Conservation (phyloP, 2,329 filamentous ascomycete genomes). For the Pseudocercospora cruenta region DNA sequence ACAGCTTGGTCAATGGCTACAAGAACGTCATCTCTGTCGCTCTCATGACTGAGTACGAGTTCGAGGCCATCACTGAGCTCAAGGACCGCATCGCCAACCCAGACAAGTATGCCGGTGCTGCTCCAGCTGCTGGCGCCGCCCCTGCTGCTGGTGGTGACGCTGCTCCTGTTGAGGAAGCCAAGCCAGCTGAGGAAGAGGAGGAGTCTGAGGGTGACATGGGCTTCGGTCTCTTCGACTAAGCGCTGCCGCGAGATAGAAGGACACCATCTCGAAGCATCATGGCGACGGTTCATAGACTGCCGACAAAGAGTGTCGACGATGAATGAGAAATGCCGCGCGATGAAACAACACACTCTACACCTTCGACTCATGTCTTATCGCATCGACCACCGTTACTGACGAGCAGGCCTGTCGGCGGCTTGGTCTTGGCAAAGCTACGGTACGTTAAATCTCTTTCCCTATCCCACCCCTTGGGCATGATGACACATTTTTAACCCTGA, state of each 20-base stretch:
- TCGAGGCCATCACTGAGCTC: constrained; percentile 94
- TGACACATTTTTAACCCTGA: constrained; percentile 71
- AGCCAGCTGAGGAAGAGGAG: constrained; percentile 65
- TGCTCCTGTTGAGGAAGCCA: constrained; percentile 57
- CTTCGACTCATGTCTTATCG: not conserved
- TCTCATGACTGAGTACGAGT: constrained; percentile 86
- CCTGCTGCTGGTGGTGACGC: constrained; percentile 56
- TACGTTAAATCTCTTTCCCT: constrained; percentile 39
- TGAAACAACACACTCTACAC: constrained; percentile 4
- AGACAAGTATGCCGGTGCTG: constrained; percentile 87
- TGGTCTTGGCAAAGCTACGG: constrained; percentile 26
- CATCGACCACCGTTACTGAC: not conserved
- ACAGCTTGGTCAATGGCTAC: constrained; percentile 96
- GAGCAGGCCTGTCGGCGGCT: not conserved
- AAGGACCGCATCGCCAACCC: constrained; percentile 99
- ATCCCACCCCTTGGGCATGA: constrained; percentile 49
- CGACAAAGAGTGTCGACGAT: constrained; percentile 23
- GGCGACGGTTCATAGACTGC: constrained; percentile 15
- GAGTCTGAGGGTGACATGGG: constrained; percentile 58
- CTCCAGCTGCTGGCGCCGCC: constrained; percentile 67
- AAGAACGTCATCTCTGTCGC: constrained; percentile 94
- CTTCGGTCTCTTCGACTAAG: constrained; percentile 60
- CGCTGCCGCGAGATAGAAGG: constrained; percentile 4
- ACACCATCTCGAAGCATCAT: constrained; percentile 1
- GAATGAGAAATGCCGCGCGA: constrained; percentile 28